Evolutionary conservation across 2,329 filamentous ascomycete genomes (phyloP).

Genomic region (Intubia oerlemansii): DNA sequence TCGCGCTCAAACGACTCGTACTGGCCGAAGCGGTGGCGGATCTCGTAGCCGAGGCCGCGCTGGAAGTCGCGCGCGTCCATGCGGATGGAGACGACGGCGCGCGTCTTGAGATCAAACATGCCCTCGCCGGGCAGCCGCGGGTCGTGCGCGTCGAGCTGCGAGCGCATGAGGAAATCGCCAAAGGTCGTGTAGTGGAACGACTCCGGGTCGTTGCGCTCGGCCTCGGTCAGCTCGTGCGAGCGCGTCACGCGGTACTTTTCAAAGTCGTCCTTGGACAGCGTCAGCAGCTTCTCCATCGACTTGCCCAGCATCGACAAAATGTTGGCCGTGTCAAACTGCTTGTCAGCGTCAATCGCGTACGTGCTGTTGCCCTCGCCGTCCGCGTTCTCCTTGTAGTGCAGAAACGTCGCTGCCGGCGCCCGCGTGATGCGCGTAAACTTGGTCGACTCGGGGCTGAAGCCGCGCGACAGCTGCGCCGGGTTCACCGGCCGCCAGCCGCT

Average conservation of each 20-base stretch:
- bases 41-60: conserved; percentile 68
- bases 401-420: conserved; percentile 59
- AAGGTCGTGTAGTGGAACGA: conserved; percentile 73
- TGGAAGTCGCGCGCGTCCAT: conserved; percentile 62
- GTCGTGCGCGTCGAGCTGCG: conserved; percentile 83
- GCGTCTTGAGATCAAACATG: conserved; percentile 91
- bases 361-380: no score
- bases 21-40: conserved; percentile 50
- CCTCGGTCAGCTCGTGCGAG: conserved; percentile 46
- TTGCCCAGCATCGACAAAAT: conserved; percentile 83
- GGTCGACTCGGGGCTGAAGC: conserved; percentile 37
- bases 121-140: conserved; percentile 69
- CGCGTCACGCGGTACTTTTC: conserved; percentile 59
- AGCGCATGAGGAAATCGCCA: conserved; percentile 81
- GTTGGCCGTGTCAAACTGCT: conserved; percentile 68
- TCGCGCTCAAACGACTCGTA: conserved; percentile 91
- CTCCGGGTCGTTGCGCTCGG: conserved; percentile 51
- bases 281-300: conserved; percentile 91
- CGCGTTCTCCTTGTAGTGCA: conserved; percentile 60
- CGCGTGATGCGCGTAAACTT: conserved; percentile 54
- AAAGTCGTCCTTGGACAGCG: conserved; percentile 60
- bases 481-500: conserved; percentile 65
- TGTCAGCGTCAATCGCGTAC: conserved; percentile 93
- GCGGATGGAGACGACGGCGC: conserved; percentile 76
- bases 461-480: conserved; percentile 40